These are phyloP conservation scores for Trametes pubescens DNA, from an alignment of 1,284 basidiomycete genomes.

Conservation along the genomic window DNA sequence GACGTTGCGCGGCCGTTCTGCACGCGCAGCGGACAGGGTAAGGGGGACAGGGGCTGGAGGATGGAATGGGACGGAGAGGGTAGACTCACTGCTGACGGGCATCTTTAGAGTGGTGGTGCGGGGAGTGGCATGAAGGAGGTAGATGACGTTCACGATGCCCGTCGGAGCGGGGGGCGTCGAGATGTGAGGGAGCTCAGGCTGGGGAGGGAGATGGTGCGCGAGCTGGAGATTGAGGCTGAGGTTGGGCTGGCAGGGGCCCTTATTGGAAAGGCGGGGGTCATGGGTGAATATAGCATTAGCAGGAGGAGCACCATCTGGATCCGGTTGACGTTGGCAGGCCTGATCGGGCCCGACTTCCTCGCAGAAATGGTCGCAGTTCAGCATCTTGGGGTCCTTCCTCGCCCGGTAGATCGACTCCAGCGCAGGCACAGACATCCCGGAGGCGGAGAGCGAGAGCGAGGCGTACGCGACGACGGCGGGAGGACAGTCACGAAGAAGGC, in stretches of 20 bases:
- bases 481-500: conserved; percentile 13
- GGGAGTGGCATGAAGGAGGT: conserved; percentile 26
- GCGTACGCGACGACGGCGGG: conserved; percentile 13
- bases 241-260: conserved; percentile 19
- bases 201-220: conserved; percentile 6
- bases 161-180: conserved; percentile 8
- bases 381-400: conserved; percentile 19
- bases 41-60: conserved; percentile 7
- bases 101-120: conserved; percentile 15
- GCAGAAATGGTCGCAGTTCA: conserved; percentile 24
- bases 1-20: conserved; percentile 11
- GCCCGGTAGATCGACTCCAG: conserved; percentile 8
- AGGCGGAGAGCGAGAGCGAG: neutral
- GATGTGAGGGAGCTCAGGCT: conserved; percentile 9
- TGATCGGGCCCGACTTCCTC: conserved; percentile 30
- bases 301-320: conserved; percentile 23
- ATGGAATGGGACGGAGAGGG: conserved; percentile 13
- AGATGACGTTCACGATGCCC: conserved; percentile 19
- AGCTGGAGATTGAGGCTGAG: conserved; percentile 18
- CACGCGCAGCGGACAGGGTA: conserved; percentile 5
- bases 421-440: neutral
- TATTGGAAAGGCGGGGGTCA: conserved; percentile 25
- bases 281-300: conserved; percentile 30
- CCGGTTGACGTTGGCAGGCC: conserved; percentile 33
- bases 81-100: conserved; percentile 30